A percentile compares a stretch with the other conserved stretches of the same genome.
phyloP scores from a whole-genome alignment of 2,329 filamentous ascomycete species.

The Rhynchosporium graminicola region DNA sequence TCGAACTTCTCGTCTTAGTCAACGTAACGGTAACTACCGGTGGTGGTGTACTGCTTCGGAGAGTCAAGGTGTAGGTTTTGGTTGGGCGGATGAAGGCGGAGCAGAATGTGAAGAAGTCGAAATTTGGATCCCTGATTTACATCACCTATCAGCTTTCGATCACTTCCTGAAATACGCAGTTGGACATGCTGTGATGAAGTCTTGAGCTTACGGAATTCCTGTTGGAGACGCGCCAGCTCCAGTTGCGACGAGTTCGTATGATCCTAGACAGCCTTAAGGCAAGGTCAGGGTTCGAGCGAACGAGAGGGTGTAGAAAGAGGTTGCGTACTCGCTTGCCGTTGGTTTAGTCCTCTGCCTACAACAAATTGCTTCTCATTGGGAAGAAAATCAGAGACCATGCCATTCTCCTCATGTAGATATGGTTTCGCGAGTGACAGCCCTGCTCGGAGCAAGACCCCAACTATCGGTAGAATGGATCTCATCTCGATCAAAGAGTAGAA shows the following conservation, averaged over 20 bases:
- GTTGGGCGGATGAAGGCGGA: slow-evolving; percentile 22
- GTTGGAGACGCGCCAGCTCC: slow-evolving; percentile 8
- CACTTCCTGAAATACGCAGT: too few species aligned
- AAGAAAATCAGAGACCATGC: slow-evolving; percentile 14
- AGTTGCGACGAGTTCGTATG: slow-evolving; percentile 11
- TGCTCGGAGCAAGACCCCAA: slow-evolving; percentile 8
- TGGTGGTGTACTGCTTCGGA: slow-evolving; percentile 6
- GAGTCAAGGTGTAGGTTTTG: slow-evolving; percentile 16
- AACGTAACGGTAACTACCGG: slow-evolving; percentile 14
- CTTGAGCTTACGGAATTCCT: slow-evolving; percentile 12
- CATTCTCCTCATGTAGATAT: slow-evolving; percentile 14
- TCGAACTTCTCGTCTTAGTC: slow-evolving; percentile 7
- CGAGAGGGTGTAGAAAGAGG: background rate
- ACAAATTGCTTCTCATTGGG: background rate
- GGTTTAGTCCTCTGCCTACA: slow-evolving; percentile 1
- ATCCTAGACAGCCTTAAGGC: slow-evolving; percentile 8
- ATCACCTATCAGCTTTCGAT: background rate
- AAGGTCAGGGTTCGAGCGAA: background rate
- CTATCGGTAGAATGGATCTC: background rate
- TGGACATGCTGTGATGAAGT: too few species aligned
- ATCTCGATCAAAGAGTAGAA: background rate
- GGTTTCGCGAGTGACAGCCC: slow-evolving; percentile 10
- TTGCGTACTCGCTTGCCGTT: background rate
- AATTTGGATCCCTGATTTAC: slow-evolving; percentile 14
- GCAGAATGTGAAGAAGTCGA: slow-evolving; percentile 26